Evolutionary conservation across 805 yeast species (phyloP).

Genomic region (Isabelozyma rhagii): DNA sequence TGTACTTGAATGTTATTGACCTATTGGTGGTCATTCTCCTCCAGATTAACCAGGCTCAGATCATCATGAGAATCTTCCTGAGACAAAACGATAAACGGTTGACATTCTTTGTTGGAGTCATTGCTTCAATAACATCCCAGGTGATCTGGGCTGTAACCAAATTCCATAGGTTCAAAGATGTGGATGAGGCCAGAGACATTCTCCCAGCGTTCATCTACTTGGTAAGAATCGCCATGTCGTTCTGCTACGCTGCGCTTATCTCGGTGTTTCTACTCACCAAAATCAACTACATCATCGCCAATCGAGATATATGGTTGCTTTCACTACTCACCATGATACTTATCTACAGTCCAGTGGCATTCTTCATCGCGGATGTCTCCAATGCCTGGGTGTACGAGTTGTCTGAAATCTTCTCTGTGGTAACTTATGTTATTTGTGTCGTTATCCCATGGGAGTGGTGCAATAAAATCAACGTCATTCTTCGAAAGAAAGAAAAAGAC

Average conservation of each 20-base stretch:
- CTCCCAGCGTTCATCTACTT: slow-evolving; percentile 73
- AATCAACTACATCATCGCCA: slow-evolving; percentile 46
- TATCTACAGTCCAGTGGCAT: slow-evolving; percentile 59
- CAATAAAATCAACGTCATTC: slow-evolving; percentile 56
- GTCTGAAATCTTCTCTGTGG: slow-evolving; percentile 70
- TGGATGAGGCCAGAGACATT: slow-evolving; percentile 50
- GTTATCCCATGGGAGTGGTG: slow-evolving; percentile 87
- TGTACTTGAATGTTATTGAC: slow-evolving; percentile 53
- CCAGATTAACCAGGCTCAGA: slow-evolving; percentile 69
- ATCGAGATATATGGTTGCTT: slow-evolving; percentile 49
- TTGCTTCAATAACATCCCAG: slow-evolving; percentile 53
- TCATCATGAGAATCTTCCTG: slow-evolving; percentile 63
- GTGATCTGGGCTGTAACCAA: slow-evolving; percentile 68
- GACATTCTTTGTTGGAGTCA: slow-evolving; percentile 56
- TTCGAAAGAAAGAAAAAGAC: slow-evolving; percentile 59
- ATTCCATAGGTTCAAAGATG: slow-evolving; percentile 36
- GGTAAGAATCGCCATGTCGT: slow-evolving; percentile 66
- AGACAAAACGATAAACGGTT: slow-evolving; percentile 67
- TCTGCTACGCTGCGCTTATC: slow-evolving; percentile 64
- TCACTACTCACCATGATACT: slow-evolving; percentile 54
- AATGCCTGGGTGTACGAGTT: slow-evolving; percentile 72
- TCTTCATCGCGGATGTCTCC: slow-evolving; percentile 74
- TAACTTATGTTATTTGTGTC: slow-evolving; percentile 67
- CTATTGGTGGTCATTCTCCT: slow-evolving; percentile 55
- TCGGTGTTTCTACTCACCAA: slow-evolving; percentile 54